Percentiles rank a stretch among this genome's conserved stretches.
Evolutionary conservation across 106 monocot genomes (phyloP).

Genomic region (Acorus calamus): DNA sequence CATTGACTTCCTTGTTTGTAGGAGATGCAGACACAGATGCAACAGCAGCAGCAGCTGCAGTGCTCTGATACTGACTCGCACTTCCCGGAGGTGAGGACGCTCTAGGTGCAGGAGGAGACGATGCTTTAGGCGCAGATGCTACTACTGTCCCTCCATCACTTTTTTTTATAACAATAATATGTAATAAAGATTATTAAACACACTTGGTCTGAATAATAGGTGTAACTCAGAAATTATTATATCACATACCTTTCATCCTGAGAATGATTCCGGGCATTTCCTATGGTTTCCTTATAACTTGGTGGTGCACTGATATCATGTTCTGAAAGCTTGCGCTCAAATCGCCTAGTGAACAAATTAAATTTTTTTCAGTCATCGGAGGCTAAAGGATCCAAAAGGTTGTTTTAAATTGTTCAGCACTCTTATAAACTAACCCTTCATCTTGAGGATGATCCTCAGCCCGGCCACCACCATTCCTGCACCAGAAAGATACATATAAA

Average conservation of each 20-base stretch:
- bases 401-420: background rate
- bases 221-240: background rate
- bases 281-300: slow-evolving; percentile 63
- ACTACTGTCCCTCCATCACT: slow-evolving; percentile 34
- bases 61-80: slow-evolving; percentile 1
- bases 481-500: slow-evolving; percentile 6
- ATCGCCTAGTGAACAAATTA: slow-evolving; percentile 18
- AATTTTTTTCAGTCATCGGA: background rate
- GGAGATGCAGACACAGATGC: slow-evolving; percentile 6
- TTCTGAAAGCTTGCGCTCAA: slow-evolving; percentile 48
- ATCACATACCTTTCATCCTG: slow-evolving; percentile 47
- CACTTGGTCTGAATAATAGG: slow-evolving; percentile 3
- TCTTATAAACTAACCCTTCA: slow-evolving; percentile 33
- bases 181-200: background rate
- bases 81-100: slow-evolving; percentile 10
- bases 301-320: slow-evolving; percentile 53
- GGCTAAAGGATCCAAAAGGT: background rate
- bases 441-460: slow-evolving; percentile 43
- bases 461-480: slow-evolving; percentile 54
- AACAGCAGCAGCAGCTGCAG: slow-evolving; percentile 8
- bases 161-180: slow-evolving; percentile 12
- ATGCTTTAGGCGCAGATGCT: slow-evolving; percentile 23
- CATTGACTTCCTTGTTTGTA: slow-evolving; percentile 16
- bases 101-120: slow-evolving; percentile 23
- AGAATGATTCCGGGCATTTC: slow-evolving; percentile 16